Evolutionary conservation across 2,329 filamentous ascomycete genomes (phyloP), one percentile per base, ranked within the genome.

Genomic region (Fusarium circinatum): DNA sequence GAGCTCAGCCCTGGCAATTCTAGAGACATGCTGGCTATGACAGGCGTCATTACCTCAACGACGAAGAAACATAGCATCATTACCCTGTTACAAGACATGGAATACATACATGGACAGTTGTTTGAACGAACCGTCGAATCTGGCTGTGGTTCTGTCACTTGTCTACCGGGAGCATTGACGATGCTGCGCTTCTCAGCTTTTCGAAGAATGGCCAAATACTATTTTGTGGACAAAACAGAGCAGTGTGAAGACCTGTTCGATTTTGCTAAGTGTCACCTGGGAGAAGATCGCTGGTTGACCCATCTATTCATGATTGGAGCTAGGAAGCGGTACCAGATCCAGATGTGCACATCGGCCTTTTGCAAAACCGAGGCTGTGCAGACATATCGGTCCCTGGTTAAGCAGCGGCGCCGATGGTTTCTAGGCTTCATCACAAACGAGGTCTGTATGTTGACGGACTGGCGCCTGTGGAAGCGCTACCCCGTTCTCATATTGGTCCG

Each of bases 291-390:
- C 72, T 98, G 96, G 95, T 88, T 98, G 64, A 99, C 96, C 3
- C 96, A 99, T 85, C 88, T 99, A 66, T 98, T 99, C 87, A 99
- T 99, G 96, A 96, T 98, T 79, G 95, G 95, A 30, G 95, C 96
- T 49, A 94, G 95, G 84, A 91, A 97, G 81, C 89, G 94, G 45
- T 97, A 97, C 82, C 96, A 98, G 83, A 98, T 98, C 71, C 94
- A 97, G 83, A 96, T 98, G 92, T 98, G 96, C 82, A 98, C 95
- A 2, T 96, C 94, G 62, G 96, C 96, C 13, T 98, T 98, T 82
- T 98, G 96, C 89, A 98, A 98, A 84, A 98, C 96, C 1, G 96
- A 98, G 82, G 96, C 96, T 30, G 96, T 98, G 24, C 95, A 98
- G 83, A 95, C 93, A 6, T 95, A 95, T 82, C 85, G 85, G 65